Evolutionary conservation across 768 basidiomycete genomes (phyloP).

Genomic region (Pleurotus pulmonarius): DNA sequence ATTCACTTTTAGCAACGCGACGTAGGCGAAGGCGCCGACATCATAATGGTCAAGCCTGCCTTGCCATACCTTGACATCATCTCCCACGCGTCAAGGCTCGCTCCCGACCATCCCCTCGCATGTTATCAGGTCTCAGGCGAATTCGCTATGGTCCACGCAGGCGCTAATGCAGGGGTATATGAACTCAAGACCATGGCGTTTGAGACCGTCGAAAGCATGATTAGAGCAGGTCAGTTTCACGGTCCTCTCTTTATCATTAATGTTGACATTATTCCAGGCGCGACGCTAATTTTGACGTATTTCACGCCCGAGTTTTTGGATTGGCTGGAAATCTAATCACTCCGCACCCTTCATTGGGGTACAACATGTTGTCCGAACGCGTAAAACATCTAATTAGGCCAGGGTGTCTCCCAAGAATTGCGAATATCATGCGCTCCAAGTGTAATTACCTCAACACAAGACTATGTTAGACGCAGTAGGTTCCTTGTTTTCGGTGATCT

Average conservation of each 20-base stretch:
- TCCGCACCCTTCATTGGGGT: too few species aligned
- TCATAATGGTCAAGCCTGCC: conserved; percentile 98
- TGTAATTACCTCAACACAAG: too few species aligned
- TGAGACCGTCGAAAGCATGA: conserved; percentile 87
- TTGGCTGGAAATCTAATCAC: conserved; percentile 45
- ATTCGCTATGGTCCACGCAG: conserved; percentile 95
- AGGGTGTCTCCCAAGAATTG: too few species aligned
- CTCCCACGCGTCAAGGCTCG: conserved; percentile 77
- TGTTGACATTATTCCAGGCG: conserved; percentile 49
- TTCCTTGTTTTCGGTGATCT: too few species aligned
- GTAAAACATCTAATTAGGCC: too few species aligned
- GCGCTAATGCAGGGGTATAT: conserved; percentile 92
- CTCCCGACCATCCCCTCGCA: conserved; percentile 87
- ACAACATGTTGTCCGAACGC: too few species aligned
- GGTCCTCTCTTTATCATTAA: neutral
- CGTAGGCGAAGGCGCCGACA: conserved; percentile 87
- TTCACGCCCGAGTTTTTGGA: conserved; percentile 97
- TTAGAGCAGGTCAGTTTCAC: conserved; percentile 73
- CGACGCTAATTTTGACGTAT: conserved; percentile 87
- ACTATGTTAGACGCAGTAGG: too few species aligned
- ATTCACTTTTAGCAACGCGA: conserved; percentile 68
- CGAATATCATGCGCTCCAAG: neutral
- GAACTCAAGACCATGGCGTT: conserved; percentile 91
- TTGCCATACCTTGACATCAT: conserved; percentile 97
- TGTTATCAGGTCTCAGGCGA: conserved; percentile 98